Conservation (phyloP, 371 early-diverging fungal genomes). For the Aphelidium insulamus region DNA sequence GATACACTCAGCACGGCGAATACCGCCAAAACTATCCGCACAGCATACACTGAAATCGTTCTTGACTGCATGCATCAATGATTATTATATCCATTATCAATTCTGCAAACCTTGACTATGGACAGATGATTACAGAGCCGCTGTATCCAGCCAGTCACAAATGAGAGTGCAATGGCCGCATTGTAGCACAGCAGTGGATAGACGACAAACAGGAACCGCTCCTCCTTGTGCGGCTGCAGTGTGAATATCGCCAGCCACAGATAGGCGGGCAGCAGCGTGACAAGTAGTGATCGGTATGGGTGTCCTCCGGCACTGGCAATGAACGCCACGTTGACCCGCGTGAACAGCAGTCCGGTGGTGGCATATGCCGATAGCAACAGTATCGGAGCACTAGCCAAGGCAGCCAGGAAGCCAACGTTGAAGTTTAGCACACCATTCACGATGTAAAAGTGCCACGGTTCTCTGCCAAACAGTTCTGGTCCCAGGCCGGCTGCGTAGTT, state of each 20-base stretch:
- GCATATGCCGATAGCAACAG: too few relatives aligned
- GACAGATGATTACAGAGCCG: slow-evolving; percentile 4
- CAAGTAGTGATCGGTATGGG: too few relatives aligned
- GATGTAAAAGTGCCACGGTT: slow-evolving; percentile 80
- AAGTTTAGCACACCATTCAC: slow-evolving; percentile 73
- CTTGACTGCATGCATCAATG: not conserved
- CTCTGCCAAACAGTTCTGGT: slow-evolving; percentile 72
- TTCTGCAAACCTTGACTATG: slow-evolving; percentile 2
- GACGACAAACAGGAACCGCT: slow-evolving; percentile 76
- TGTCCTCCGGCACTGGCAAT: too few relatives aligned
- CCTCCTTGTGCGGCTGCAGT: slow-evolving; percentile 84
- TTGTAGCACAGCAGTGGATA: slow-evolving; percentile 68
- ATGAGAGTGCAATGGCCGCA: slow-evolving; percentile 39
- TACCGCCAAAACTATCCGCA: slow-evolving; percentile 17
- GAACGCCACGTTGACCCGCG: too few relatives aligned
- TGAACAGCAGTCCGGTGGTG: too few relatives aligned
- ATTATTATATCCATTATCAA: slow-evolving; percentile 1
- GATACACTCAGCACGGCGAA: slow-evolving; percentile 26
- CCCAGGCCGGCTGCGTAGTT: slow-evolving; percentile 33
- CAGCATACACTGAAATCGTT: slow-evolving; percentile 8
- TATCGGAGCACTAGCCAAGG: slow-evolving; percentile 30
- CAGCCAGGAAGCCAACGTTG: slow-evolving; percentile 47
- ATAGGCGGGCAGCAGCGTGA: slow-evolving; percentile 41
- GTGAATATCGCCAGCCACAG: slow-evolving; percentile 55
- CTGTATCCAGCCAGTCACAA: slow-evolving; percentile 14